These are phyloP conservation scores for maize (Zea mays) DNA, from an alignment of 176 grass and related monocot genomes.

Conservation along the genomic window DNA sequence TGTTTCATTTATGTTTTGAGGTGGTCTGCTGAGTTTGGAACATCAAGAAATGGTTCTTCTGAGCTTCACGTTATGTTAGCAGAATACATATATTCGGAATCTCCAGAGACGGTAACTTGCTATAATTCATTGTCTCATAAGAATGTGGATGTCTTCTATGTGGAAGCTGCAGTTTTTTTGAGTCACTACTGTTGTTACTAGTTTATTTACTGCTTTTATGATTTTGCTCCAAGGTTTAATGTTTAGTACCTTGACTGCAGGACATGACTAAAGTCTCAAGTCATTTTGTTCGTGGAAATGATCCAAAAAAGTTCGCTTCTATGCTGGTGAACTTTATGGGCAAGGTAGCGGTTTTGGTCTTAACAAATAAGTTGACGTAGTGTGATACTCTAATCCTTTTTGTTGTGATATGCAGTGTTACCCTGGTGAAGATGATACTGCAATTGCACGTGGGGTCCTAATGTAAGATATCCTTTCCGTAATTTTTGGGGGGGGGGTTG, in stretches of 20 bases:
- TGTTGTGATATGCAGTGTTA: slow-evolving; percentile 68
- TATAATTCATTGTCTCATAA: slow-evolving; percentile 30
- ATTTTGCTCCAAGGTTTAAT: slow-evolving; percentile 31
- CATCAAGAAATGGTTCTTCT: slow-evolving; percentile 77
- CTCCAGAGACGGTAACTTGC: slow-evolving; percentile 83
- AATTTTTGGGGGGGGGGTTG: background rate
- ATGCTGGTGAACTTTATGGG: slow-evolving; percentile 92
- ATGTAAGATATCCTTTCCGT: slow-evolving; percentile 61
- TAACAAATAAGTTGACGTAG: background rate
- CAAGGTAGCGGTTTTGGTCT: slow-evolving; percentile 64
- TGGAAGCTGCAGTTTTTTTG: slow-evolving; percentile 2
- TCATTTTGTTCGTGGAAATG: slow-evolving; percentile 92
- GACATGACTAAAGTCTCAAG: slow-evolving; percentile 95
- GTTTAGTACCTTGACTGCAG: slow-evolving; percentile 50
- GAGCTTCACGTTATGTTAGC: slow-evolving; percentile 90
- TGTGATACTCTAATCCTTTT: slow-evolving; percentile 24
- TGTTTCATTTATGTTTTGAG: slow-evolving; percentile 46
- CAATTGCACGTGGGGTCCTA: slow-evolving; percentile 86
- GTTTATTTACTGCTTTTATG: slow-evolving; percentile 21
- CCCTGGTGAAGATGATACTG: slow-evolving; percentile 93
- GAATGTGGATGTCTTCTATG: slow-evolving; percentile 23
- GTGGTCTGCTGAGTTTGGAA: slow-evolving; percentile 87
- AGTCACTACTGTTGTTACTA: background rate
- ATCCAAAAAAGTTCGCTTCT: slow-evolving; percentile 86
- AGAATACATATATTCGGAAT: slow-evolving; percentile 93